Base-by-base conservation (phyloP, 805 yeast species). In the Suhomyces sp. region DNA sequence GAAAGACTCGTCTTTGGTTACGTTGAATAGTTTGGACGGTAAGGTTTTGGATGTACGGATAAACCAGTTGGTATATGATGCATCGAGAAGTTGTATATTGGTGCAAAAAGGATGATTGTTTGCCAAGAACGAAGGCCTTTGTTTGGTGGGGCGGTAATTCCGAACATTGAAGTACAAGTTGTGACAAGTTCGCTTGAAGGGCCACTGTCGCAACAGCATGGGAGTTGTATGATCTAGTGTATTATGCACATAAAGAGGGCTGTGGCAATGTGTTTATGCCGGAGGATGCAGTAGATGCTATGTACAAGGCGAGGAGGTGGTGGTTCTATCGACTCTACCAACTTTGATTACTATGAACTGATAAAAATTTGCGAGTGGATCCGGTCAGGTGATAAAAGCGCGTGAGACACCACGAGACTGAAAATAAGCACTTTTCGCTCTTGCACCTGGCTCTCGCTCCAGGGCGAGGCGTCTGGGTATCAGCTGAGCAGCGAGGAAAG, bases 101-200 rank as follows among this genome's bases (percentile, higher is more conserved):
- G 65, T 57, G 19, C 59, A 60, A 46, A 61, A 61, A 41, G 65
- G 60, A 27, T 61, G 65, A 24, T 52, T 55, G 5, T 51, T 29
- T 31, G 62, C 51, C 15, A 46, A 46, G 42, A 61, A 60, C 9
- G 51, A 10, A 13, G 58, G 58, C 41, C 58, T 26, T 17, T 44
- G 31, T 26, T 36, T 15, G 13, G 53, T 40, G 6, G 53, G 51
- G 44, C 52, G 42, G 52, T 51, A 55, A 59, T 42, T 51, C 5
- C 49, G 49, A 35, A 46, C 12, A 29, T 35, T 46, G 44, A 35
- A 31, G 17, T 22, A 23, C 33, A 46, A 23, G 15, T 59, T 56
- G 42, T 47, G 53, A 46, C 60, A 59, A 29, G 60, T 59, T 47
- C 54, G 57, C 22, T 47, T 47, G 35, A 60, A 50, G n/a, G 64